Evolutionary conservation across 1,284 basidiomycete genomes (phyloP).

Genomic region (Cutaneotrichosporon sp.): DNA sequence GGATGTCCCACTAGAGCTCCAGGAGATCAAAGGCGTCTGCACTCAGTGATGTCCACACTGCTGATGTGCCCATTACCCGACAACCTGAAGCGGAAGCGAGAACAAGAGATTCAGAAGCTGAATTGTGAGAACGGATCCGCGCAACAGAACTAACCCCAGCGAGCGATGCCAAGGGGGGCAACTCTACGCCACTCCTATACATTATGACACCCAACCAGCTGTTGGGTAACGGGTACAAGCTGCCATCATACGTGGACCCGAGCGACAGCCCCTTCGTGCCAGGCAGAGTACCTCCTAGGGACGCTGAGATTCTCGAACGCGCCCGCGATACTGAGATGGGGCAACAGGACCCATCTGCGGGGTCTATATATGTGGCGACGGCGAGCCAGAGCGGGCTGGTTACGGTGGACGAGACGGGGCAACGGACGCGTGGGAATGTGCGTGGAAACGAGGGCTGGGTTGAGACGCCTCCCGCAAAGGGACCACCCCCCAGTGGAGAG

Average conservation of each 20-base stretch:
- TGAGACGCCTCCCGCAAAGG: conserved; percentile 61
- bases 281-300: conserved; percentile 19
- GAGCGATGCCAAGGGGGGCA: conserved; percentile 2
- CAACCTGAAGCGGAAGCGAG: conserved; percentile 63
- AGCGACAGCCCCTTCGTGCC: conserved; percentile 28
- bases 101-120: conserved; percentile 46
- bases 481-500: conserved; percentile 28
- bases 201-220: conserved; percentile 74
- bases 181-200: conserved; percentile 58
- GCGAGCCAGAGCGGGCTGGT: not conserved
- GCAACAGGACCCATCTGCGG: not conserved
- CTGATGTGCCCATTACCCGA: conserved; percentile 72
- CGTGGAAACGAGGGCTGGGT: conserved; percentile 58
- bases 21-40: conserved; percentile 74
- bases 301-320: conserved; percentile 7
- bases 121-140: conserved; percentile 22
- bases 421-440: conserved; percentile 50
- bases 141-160: not conserved
- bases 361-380: not conserved
- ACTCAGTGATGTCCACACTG: conserved; percentile 74
- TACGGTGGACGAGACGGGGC: conserved; percentile 12
- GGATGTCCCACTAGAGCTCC: conserved; percentile 85
- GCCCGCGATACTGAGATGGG: conserved; percentile 4
- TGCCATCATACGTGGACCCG: conserved; percentile 67
- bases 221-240: conserved; percentile 81